Percentiles rank a stretch among this genome's conserved stretches.
Conservation (phyloP, 2,329 filamentous ascomycete species). For the Sordariomycetes sp. region DNA sequence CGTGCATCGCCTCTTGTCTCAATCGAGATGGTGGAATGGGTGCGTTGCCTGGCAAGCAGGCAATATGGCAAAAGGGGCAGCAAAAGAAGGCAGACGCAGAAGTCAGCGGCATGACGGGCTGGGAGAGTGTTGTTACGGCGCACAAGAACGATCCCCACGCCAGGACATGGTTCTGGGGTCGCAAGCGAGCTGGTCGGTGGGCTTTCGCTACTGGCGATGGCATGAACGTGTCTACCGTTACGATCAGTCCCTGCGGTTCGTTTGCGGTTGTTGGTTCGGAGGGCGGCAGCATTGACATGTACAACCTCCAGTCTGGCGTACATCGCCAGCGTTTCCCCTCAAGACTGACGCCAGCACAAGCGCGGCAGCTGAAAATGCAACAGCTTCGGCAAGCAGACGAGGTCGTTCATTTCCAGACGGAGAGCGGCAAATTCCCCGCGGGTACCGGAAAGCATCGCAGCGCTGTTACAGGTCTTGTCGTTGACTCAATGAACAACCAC, state of each 20-base stretch:
- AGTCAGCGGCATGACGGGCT: slow-evolving; percentile 71
- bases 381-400: slow-evolving; percentile 50
- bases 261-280: slow-evolving; percentile 87
- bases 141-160: slow-evolving; percentile 79
- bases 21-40: slow-evolving; percentile 95
- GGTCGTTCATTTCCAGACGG: slow-evolving; percentile 43
- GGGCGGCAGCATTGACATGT: slow-evolving; percentile 82
- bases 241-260: slow-evolving; percentile 84
- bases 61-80: slow-evolving; percentile 75
- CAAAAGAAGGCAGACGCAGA: slow-evolving; percentile 60
- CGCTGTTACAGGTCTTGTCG: slow-evolving; percentile 74
- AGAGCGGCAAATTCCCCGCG: slow-evolving; percentile 29
- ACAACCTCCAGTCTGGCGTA: slow-evolving; percentile 87
- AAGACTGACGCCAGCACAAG: slow-evolving; percentile 66
- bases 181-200: slow-evolving; percentile 89
- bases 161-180: slow-evolving; percentile 96
- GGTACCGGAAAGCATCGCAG: slow-evolving; percentile 68
- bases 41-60: slow-evolving; percentile 65
- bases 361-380: slow-evolving; percentile 62
- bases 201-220: slow-evolving; percentile 79
- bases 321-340: slow-evolving; percentile 85
- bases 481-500: slow-evolving; percentile 82
- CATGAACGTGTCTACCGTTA: slow-evolving; percentile 74
- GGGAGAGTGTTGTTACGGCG: slow-evolving; percentile 94
- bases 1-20: slow-evolving; percentile 79